Percentiles rank a stretch among this genome's conserved stretches.
These are phyloP conservation scores for Obba rivulosa DNA, from an alignment of 768 basidiomycete genomes.

Conservation along the genomic window DNA sequence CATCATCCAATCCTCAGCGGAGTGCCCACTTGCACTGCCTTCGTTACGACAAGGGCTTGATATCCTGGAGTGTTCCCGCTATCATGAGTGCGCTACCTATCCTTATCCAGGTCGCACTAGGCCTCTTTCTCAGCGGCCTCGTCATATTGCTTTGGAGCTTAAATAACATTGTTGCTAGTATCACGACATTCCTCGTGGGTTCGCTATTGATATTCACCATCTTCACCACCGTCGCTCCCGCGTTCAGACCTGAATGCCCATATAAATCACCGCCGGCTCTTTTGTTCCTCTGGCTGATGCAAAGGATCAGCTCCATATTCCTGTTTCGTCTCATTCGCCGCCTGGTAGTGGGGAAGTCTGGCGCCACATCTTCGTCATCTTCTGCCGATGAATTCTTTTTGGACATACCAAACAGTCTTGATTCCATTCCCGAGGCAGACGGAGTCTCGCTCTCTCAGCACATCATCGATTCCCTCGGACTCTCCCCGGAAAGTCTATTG, in stretches of 20 bases:
- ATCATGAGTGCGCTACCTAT: conserved; percentile 15
- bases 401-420: no score
- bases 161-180: conserved; percentile 6
- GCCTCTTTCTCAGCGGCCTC: conserved; percentile 15
- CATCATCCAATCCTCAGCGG: conserved; percentile 4
- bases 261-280: conserved; percentile 4
- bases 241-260: not conserved
- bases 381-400: no score
- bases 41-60: conserved; percentile 10
- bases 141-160: conserved; percentile 13
- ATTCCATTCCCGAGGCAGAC: no score
- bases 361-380: no score
- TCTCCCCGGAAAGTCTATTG: no score
- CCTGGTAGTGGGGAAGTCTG: no score
- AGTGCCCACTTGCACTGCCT: conserved; percentile 13
- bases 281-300: no score
- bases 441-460: no score
- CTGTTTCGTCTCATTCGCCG: no score
- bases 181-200: conserved; percentile 2
- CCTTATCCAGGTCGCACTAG: conserved; percentile 8
- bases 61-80: conserved; percentile 17
- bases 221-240: conserved; percentile 3
- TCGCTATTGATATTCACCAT: conserved; percentile 6
- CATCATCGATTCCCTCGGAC: no score
- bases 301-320: no score